Conservation (phyloP, 805 yeast species). For the Lipomyces spencermartinsiae region DNA sequence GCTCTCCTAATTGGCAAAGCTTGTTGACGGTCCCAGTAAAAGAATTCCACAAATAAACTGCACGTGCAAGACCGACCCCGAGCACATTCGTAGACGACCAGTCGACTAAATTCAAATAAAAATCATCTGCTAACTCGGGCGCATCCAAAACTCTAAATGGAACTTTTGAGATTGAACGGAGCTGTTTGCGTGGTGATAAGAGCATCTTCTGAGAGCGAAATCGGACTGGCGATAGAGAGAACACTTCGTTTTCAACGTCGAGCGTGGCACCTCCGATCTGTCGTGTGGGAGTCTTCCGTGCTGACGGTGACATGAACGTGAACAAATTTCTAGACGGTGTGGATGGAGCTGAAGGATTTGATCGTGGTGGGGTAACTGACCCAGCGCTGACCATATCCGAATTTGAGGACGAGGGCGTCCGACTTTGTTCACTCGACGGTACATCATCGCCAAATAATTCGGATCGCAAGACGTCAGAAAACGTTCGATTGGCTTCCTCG, state of each 20-base stretch:
- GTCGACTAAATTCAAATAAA: constrained; percentile 87
- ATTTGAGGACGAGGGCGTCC: constrained; percentile 43
- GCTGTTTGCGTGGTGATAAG: constrained; percentile 80
- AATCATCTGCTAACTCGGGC: constrained; percentile 92
- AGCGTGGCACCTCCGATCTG: constrained; percentile 30
- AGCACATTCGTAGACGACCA: constrained; percentile 92
- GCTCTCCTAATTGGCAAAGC: constrained; percentile 72
- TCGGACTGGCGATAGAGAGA: constrained; percentile 84
- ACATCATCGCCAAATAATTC: constrained; percentile 91
- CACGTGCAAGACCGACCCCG: constrained; percentile 88
- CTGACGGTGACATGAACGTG: constrained; percentile 72
- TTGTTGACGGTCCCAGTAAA: constrained; percentile 80
- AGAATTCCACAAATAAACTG: constrained; percentile 92
- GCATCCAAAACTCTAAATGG: constrained; percentile 96
- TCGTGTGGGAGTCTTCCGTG: constrained; percentile 54
- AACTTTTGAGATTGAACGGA: constrained; percentile 78
- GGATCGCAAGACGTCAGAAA: constrained; percentile 82
- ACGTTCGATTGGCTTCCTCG: constrained; percentile 85
- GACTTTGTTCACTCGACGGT: constrained; percentile 50
- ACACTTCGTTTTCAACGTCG: constrained; percentile 73
- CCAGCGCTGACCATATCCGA: constrained; percentile 19
- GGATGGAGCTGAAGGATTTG: constrained; percentile 43
- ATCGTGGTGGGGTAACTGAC: constrained; percentile 33
- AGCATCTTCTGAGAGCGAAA: constrained; percentile 82
- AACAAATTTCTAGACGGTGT: constrained; percentile 63